Evolutionary conservation across 768 basidiomycete species (phyloP), one percentile per base, ranked within the genome.

Genomic region (Hypholoma sublateritium): DNA sequence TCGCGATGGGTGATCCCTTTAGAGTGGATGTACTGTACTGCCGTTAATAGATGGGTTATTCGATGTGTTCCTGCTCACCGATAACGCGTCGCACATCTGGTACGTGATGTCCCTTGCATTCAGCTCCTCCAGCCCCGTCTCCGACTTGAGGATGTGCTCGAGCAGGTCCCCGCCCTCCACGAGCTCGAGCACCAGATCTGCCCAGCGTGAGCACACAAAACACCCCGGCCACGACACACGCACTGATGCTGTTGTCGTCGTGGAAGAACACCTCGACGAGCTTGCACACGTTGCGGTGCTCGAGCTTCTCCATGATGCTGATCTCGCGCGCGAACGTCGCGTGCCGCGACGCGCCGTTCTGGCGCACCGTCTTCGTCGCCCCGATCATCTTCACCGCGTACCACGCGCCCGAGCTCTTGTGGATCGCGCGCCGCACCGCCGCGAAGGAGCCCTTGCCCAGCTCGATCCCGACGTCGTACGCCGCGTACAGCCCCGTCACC

Each of bases 381-480:
- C 85, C 79, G 58, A 95, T 93, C 76, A 93, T 87, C 77, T 98
- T 98, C 70, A 95, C 85, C 0, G 96, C 96, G 59, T 82, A 87
- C 79, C 85, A 85, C 55, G 81, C 73, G 11, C 93, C 93, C 11
- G 87, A 88, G 19, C 72, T 69, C 9, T 86, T 83, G 62, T 85
- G 80, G 44, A 95, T 76, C 1, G 91, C 94, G 68, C 89, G 91
- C 75, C 87, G 82, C 17, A 98, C 96, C 9, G 88, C 88, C 4
- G 94, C 96, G 67, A 97, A 98, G 2, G 92, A 87, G 8, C 96
- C 96, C 63, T 87, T 88, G 52, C 96, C 96, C 3, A 98, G 82
- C 69, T 91, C 87, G 50, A 75, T 69, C 32, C 78, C 76, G 37
- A 91, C 65, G 59, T 91, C 89, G 67, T 92, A 92, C 53, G 76